A percentile compares a stretch with the other conserved stretches of the same genome.
phyloP scores from a whole-genome alignment of 805 yeast genomes.

The Metschnikowia aberdeeniae region DNA sequence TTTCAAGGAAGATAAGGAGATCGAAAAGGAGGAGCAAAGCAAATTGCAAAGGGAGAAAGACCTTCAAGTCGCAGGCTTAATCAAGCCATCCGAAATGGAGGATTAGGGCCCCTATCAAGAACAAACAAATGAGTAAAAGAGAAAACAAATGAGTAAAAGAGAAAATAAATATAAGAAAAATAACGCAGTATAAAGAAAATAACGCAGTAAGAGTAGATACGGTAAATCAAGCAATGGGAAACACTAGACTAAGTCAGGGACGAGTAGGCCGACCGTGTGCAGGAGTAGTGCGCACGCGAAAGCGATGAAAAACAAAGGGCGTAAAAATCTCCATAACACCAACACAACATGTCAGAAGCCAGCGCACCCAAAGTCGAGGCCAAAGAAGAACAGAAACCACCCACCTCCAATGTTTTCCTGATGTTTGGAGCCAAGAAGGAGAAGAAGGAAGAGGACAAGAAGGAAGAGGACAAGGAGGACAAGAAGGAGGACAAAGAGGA shows the following conservation, averaged over 20 bases:
- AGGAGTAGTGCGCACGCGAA: constrained; percentile 6
- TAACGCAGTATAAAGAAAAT: neutral
- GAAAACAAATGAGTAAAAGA: neutral
- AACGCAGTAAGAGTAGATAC: too few species aligned
- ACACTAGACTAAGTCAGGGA: too few species aligned
- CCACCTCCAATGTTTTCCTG: constrained; percentile 80
- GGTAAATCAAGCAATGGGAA: too few species aligned
- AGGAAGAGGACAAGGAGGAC: constrained; percentile 36
- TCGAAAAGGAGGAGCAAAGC: constrained; percentile 64
- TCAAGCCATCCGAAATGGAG: constrained; percentile 92
- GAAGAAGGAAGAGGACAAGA: constrained; percentile 46
- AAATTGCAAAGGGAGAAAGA: constrained; percentile 76
- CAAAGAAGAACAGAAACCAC: constrained; percentile 50
- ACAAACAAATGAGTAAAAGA: constrained; percentile 2
- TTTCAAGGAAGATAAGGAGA: constrained; percentile 89
- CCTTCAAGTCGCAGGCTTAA: constrained; percentile 82
- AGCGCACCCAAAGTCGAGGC: constrained; percentile 13
- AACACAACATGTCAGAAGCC: constrained; percentile 4
- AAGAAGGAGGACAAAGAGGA: constrained; percentile 31
- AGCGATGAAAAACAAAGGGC: neutral
- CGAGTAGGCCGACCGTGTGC: neutral
- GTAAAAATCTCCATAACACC: constrained; percentile 1
- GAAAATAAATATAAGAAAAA: neutral
- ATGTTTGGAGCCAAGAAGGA: constrained; percentile 93
- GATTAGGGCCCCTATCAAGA: constrained; percentile 42